A percentile compares a stretch with the other conserved stretches of the same genome.
Conservation (phyloP, 345 rosid genomes). For the Fremontodendron californicum region DNA sequence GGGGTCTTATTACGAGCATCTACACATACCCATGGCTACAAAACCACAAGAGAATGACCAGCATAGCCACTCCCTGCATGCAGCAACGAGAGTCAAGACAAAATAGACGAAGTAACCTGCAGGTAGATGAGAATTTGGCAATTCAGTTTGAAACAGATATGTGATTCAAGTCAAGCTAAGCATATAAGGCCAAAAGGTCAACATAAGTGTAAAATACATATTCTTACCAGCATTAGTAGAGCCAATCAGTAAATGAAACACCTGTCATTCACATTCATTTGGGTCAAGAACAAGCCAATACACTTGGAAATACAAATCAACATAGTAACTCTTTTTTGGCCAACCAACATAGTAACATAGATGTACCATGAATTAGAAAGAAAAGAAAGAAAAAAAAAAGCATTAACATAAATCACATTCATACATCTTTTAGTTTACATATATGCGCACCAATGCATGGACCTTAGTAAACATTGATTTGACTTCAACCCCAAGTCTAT, state of each 20-base stretch:
- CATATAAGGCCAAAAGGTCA: neutral
- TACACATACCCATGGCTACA: constrained; percentile 55
- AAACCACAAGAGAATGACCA: constrained; percentile 61
- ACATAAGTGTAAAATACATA: neutral
- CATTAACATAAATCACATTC: neutral
- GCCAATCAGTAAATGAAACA: constrained; percentile 58
- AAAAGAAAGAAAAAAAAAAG: neutral
- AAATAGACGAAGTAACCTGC: constrained; percentile 58
- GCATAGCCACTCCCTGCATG: constrained; percentile 50
- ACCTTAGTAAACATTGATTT: neutral
- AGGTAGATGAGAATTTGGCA: constrained; percentile 4
- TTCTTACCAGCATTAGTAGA: constrained; percentile 52
- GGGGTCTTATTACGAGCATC: neutral
- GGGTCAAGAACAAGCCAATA: constrained; percentile 15
- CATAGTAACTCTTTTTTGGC: neutral
- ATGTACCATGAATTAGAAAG: neutral
- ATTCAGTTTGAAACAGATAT: constrained; percentile 1
- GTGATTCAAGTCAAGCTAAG: neutral
- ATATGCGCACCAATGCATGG: neutral
- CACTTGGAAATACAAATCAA: constrained; percentile 9
- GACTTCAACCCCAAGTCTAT: neutral
- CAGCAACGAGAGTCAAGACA: constrained; percentile 39
- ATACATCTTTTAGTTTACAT: neutral
- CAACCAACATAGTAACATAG: neutral
- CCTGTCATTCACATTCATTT: constrained; percentile 39